Conservation (phyloP, 306 rosid genomes). For the Vachellia pachyceras region DNA sequence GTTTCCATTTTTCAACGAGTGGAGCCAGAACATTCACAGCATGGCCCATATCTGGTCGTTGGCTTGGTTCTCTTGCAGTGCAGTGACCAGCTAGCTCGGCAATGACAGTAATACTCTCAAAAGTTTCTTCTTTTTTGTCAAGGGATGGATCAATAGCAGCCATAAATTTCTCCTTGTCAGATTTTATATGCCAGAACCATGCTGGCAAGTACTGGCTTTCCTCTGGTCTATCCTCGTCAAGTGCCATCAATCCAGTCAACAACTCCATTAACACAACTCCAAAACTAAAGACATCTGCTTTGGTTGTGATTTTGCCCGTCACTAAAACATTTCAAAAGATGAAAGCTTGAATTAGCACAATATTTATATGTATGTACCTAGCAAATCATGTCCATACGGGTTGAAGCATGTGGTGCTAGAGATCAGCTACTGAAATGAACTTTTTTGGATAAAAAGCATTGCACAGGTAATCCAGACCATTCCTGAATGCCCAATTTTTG, state of each 20-base stretch:
- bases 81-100: constrained; percentile 97
- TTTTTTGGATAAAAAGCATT: background rate
- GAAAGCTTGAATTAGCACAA: constrained; percentile 44
- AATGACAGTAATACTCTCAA: constrained; percentile 63
- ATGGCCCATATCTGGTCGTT: constrained; percentile 96
- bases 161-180: constrained; percentile 78
- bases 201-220: constrained; percentile 92
- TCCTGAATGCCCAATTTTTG: background rate
- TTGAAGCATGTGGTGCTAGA: background rate
- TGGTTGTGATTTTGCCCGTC: constrained; percentile 97
- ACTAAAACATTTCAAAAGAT: constrained; percentile 59
- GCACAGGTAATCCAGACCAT: background rate
- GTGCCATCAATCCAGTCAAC: constrained; percentile 91
- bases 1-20: constrained; percentile 97
- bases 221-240: constrained; percentile 86
- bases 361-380: constrained; percentile 1
- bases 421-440: background rate
- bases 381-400: background rate
- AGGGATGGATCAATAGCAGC: constrained; percentile 79
- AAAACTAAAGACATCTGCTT: constrained; percentile 95
- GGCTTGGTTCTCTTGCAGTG: constrained; percentile 91
- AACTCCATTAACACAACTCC: constrained; percentile 98
- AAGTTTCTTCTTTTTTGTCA: constrained; percentile 75
- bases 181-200: constrained; percentile 97
- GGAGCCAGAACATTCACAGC: constrained; percentile 86